These are phyloP conservation scores for Boletus subcaerulescens DNA, from an alignment of 768 basidiomycete species.

Conservation along the genomic window DNA sequence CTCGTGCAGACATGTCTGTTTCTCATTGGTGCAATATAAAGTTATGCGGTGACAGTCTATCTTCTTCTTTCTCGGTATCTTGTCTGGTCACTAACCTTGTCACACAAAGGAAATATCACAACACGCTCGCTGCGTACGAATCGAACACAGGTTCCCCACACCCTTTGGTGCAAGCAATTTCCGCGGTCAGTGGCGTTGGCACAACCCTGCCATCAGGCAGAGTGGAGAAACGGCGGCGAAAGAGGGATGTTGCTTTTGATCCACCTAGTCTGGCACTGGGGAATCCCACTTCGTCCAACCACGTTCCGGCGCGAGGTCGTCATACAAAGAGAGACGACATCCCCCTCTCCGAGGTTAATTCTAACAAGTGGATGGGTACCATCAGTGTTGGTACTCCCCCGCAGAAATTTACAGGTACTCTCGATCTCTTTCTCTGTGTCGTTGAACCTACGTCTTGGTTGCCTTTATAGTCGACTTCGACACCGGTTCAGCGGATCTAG, in stretches of 20 bases:
- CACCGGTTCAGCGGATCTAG: constrained; percentile 51
- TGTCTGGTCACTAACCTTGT: not conserved
- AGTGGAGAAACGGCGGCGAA: constrained; percentile 7
- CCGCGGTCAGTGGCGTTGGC: constrained; percentile 2
- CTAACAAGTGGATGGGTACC: constrained; percentile 44
- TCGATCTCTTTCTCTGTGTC: not conserved
- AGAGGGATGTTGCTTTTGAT: not conserved
- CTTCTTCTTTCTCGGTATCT: not conserved
- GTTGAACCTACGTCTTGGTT: not conserved
- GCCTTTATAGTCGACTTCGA: constrained; percentile 46
- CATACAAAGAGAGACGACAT: constrained; percentile 29
- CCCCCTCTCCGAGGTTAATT: constrained; percentile 36
- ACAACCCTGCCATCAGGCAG: not conserved
- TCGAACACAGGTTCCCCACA: constrained; percentile 44
- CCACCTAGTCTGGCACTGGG: not conserved
- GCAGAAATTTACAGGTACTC: constrained; percentile 39
- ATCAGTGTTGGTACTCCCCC: constrained; percentile 50
- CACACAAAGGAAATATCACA: constrained; percentile 39
- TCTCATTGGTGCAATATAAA: not conserved
- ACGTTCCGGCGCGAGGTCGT: constrained; percentile 1
- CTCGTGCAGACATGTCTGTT: not conserved
- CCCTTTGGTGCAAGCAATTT: constrained; percentile 23
- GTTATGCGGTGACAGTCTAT: not conserved
- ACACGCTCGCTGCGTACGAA: constrained; percentile 42
- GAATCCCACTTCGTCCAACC: not conserved